Evolutionary conservation across 495 filamentous ascomycete species (phyloP), one percentile per base, ranked within the genome.

Genomic region (Xanthoparmelia taractica): DNA sequence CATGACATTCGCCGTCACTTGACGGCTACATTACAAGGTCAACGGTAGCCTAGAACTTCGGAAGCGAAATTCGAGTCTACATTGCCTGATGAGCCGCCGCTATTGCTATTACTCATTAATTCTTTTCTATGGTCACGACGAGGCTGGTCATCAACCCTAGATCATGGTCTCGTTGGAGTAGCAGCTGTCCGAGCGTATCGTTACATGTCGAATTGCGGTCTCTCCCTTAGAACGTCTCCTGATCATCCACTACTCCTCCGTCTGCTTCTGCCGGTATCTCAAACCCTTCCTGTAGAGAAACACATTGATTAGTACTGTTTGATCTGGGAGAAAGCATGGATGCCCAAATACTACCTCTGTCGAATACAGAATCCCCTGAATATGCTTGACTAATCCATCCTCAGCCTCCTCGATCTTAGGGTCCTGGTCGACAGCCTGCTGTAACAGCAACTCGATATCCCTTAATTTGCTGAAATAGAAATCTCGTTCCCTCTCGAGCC

Each of bases 391-490:
- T 63, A 97, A 78, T 11, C 91, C 86, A 55, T 92, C 89, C 65
- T 96, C 93, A 31, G 93, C 88, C 82, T 92, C 88, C 79, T 96
- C 94, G 57, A 97, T 75, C 74, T 93, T 86, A 8, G 93, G 91
- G 66, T 96, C 86, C 47, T 85, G 85, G 69, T 97, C 94, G 68
- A 96, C 89, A 20, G 91, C 91, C 66, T 86, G 85, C 79, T 98
- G 94, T 59, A 98, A 79, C 72, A 98, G 73, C 67, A 98, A 75
- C 76, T 98, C 95, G 67, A 98, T 98, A 71, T 98, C 94, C 59
- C 94, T 85, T 63, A 98, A 77, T 78, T 98, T 98, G 80, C 89
- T 92, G 74, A 98, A 98, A 80, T 98, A 98, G 76, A 98, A 98
- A 74, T 98, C 94, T 58, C 94, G 80, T 79, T 98, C 94, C 71